Conservation (phyloP, 2,329 filamentous ascomycete species). For the Pseudocercospora eumusae region DNA sequence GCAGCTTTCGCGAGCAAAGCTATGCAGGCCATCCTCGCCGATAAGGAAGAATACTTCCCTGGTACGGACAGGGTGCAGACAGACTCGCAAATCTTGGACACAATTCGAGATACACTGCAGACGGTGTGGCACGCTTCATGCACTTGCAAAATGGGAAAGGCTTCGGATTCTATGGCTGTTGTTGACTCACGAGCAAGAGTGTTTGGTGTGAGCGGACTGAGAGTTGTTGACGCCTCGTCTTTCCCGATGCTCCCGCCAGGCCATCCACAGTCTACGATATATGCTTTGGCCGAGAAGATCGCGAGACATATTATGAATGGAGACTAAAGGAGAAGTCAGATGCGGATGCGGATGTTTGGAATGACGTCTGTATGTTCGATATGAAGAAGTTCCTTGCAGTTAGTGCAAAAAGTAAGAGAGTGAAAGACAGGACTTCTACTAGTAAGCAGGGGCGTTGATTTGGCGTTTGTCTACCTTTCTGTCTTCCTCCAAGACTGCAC, state of each 20-base stretch:
- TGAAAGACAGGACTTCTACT: no score
- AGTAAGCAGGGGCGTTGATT: no score
- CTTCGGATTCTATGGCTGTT: constrained; percentile 52
- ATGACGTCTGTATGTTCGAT: no score
- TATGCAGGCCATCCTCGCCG: constrained; percentile 25
- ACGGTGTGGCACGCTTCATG: constrained; percentile 44
- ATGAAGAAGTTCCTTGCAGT: no score
- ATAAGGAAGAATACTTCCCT: constrained; percentile 21
- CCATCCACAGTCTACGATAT: constrained; percentile 13
- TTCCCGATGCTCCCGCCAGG: constrained; percentile 18
- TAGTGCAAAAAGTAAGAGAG: no score
- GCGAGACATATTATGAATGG: constrained; percentile 14
- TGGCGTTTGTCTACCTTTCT: no score
- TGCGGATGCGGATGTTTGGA: no score
- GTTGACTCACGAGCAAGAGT: constrained; percentile 45
- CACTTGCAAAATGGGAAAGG: constrained; percentile 58
- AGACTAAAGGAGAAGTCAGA: not conserved
- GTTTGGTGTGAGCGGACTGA: constrained; percentile 23
- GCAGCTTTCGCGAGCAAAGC: constrained; percentile 29
- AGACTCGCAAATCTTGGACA: constrained; percentile 14
- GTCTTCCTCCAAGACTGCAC: no score
- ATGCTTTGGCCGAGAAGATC: constrained; percentile 24
- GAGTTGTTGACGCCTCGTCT: constrained; percentile 14
- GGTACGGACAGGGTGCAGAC: constrained; percentile 15
- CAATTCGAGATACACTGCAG: constrained; percentile 12